phyloP scores from a whole-genome alignment of 441 rosid genomes.

The Croton setiger region DNA sequence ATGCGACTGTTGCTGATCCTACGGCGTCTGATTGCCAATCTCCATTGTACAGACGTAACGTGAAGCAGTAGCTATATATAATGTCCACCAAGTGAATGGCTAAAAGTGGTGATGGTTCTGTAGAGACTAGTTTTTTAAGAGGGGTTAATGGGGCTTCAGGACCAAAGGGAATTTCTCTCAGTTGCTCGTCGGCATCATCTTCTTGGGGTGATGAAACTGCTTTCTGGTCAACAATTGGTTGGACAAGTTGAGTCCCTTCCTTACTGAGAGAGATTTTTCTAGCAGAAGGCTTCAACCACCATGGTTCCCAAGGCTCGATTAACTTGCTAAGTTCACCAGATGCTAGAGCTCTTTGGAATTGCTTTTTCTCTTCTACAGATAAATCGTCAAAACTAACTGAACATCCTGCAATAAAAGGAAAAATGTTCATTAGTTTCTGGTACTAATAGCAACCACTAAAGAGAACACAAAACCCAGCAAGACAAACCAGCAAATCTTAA shows the following conservation, averaged over 20 bases:
- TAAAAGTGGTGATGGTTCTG: conserved; percentile 68
- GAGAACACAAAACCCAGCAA: not conserved
- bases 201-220: conserved; percentile 23
- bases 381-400: conserved; percentile 57
- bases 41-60: conserved; percentile 81
- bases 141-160: conserved; percentile 58
- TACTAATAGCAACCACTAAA: not conserved
- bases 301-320: conserved; percentile 95
- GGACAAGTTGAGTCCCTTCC: conserved; percentile 64
- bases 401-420: conserved; percentile 38
- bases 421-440: conserved; percentile 15
- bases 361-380: conserved; percentile 68
- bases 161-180: conserved; percentile 61
- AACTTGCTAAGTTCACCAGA: conserved; percentile 83
- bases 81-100: conserved; percentile 73
- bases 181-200: conserved; percentile 23
- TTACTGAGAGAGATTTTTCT: conserved; percentile 49
- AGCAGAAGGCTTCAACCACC: conserved; percentile 88
- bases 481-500: not conserved
- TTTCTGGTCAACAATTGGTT: conserved; percentile 34
- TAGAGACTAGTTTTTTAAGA: conserved; percentile 49
- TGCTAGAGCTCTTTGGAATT: conserved; percentile 70
- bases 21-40: conserved; percentile 77
- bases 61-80: conserved; percentile 69
- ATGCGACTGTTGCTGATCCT: conserved; percentile 53